These are phyloP conservation scores for Ilyonectria destructans DNA, from an alignment of 2,329 filamentous ascomycete species.

Conservation along the genomic window DNA sequence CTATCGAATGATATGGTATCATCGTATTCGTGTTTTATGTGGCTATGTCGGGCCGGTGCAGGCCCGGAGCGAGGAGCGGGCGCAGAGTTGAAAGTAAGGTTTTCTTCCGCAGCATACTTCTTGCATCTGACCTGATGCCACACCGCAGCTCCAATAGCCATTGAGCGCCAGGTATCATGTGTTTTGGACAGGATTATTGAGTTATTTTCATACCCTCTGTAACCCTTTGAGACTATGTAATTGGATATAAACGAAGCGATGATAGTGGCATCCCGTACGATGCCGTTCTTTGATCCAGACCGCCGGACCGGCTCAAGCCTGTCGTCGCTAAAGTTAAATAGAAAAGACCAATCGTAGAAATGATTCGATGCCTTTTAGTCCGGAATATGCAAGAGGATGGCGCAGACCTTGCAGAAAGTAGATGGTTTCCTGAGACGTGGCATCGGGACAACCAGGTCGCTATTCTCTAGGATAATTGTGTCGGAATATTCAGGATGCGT, in stretches of 20 bases:
- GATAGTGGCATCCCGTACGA: neutral
- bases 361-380: neutral
- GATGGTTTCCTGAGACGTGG: neutral
- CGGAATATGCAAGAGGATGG: neutral
- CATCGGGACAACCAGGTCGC: conserved; percentile 1
- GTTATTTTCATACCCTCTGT: neutral
- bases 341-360: neutral
- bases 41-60: neutral
- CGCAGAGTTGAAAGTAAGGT: neutral
- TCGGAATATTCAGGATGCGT: conserved; percentile 11
- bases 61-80: neutral
- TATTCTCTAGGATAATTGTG: conserved; percentile 1
- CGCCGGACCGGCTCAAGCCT: neutral
- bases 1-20: neutral
- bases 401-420: neutral
- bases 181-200: neutral
- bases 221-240: neutral
- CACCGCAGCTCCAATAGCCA: too few relatives aligned
- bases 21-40: neutral
- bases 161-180: neutral
- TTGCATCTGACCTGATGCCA: too few relatives aligned
- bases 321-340: neutral
- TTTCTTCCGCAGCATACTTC: neutral
- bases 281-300: neutral
- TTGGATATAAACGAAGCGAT: neutral